Evolutionary conservation across 345 rosid genomes (phyloP).

Genomic region (Punica granatum): DNA sequence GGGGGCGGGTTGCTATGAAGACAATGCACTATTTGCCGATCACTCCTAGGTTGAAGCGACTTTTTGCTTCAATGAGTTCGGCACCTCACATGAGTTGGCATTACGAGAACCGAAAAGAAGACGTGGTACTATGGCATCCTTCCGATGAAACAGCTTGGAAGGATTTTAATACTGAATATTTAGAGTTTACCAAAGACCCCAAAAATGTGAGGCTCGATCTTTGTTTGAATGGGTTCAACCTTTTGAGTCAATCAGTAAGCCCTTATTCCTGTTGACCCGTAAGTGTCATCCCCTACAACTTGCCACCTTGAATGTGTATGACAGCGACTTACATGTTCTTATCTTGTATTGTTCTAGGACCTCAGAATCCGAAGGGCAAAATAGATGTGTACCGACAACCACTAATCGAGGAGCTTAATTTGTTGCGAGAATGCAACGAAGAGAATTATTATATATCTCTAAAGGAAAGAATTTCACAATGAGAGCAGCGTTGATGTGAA

Average conservation of each 20-base stretch:
- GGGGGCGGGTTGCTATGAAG: background rate
- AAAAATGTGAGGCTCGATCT: background rate
- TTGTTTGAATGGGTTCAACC: background rate
- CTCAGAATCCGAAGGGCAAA: background rate
- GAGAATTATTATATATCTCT: background rate
- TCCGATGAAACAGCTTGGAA: background rate
- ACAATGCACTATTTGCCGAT: constrained; percentile 1
- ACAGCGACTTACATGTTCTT: background rate
- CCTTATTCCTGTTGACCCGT: constrained; percentile 4
- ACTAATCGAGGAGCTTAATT: constrained; percentile 1
- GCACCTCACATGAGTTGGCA: too few species aligned
- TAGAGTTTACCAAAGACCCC: background rate
- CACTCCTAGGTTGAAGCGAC: background rate
- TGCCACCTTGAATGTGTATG: constrained; percentile 5
- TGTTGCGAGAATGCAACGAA: background rate
- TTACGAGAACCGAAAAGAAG: background rate
- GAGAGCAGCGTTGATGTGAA: constrained; percentile 1
- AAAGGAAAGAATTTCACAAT: background rate
- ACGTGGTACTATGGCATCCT: background rate
- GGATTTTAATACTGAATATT: background rate
- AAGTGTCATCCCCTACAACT: background rate
- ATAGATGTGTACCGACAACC: constrained; percentile 11
- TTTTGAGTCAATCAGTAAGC: background rate
- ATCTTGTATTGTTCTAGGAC: background rate
- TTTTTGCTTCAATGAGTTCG: background rate